Conservation (phyloP, 192 early-diverging fungal genomes). For the Pilobolus umbonatus region DNA sequence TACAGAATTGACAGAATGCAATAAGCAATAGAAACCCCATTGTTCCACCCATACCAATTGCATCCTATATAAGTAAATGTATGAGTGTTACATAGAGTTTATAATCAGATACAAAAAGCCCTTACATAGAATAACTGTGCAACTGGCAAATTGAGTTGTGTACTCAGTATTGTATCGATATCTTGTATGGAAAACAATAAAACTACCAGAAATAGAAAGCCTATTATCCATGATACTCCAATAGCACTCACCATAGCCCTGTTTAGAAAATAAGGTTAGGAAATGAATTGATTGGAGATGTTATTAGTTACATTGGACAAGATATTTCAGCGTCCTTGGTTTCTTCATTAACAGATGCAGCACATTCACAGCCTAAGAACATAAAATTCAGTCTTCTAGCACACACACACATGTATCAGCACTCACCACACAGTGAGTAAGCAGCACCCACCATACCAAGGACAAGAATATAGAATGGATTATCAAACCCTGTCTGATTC, state of each 20-base stretch:
- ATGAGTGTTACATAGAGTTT: neutral
- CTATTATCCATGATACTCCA: conserved; percentile 26
- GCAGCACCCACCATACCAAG: conserved; percentile 30
- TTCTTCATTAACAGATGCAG: conserved; percentile 31
- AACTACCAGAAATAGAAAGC: conserved; percentile 16
- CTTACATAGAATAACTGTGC: conserved; percentile 32
- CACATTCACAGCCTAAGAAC: conserved; percentile 27
- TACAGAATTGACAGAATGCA: conserved; percentile 41
- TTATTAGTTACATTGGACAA: conserved; percentile 21
- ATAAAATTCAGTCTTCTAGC: neutral
- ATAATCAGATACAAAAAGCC: neutral
- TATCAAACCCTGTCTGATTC: conserved; percentile 31
- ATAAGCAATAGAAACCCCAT: conserved; percentile 38
- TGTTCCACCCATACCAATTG: conserved; percentile 35
- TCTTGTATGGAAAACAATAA: conserved; percentile 31
- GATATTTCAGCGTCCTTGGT: conserved; percentile 29
- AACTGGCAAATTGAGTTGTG: conserved; percentile 21
- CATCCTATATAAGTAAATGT: conserved; percentile 31
- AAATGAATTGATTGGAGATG: neutral
- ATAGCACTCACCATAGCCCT: conserved; percentile 29
- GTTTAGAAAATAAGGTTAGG: neutral
- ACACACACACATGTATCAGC: neutral
- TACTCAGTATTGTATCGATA: conserved; percentile 13
- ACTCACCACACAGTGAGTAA: conserved; percentile 31
- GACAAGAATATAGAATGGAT: conserved; percentile 21